phyloP scores from a whole-genome alignment of 345 rosid genomes.

The Triadica sebifera region DNA sequence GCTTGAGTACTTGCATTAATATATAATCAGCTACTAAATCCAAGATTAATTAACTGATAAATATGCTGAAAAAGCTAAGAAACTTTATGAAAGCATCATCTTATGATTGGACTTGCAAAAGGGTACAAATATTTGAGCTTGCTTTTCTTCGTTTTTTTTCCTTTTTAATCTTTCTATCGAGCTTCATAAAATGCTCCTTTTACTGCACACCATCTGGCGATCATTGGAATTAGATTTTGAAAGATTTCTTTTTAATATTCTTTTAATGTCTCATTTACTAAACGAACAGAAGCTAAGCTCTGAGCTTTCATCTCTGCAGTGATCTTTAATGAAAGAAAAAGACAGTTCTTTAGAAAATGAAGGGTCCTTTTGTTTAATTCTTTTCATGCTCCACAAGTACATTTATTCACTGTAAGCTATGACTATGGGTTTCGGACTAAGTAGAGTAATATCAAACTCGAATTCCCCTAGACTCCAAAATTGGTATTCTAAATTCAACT shows the following conservation, averaged over 20 bases:
- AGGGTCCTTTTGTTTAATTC: neutral
- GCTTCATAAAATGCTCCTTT: neutral
- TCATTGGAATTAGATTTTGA: constrained; percentile 3
- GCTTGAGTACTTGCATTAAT: too few relatives aligned
- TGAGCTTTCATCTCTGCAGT: neutral
- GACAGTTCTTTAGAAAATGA: neutral
- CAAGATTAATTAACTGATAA: neutral
- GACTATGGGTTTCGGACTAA: neutral
- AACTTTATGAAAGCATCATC: neutral
- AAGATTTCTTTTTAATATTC: neutral
- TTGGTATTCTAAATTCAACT: too few relatives aligned
- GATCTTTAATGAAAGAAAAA: neutral
- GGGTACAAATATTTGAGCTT: neutral
- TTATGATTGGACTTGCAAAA: neutral
- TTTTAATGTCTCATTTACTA: neutral
- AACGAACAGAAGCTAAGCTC: neutral
- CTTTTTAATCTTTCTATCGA: neutral
- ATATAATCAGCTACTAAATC: neutral
- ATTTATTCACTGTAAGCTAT: neutral
- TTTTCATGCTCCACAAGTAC: neutral
- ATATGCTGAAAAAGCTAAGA: neutral
- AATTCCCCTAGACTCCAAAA: too few relatives aligned
- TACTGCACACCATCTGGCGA: neutral
- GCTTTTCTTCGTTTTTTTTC: neutral
- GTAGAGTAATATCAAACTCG: too few relatives aligned